Percentiles rank a stretch among this genome's conserved stretches.
Conservation (phyloP, 139 green algal genomes). For the Diplosphaera chodatii region DNA sequence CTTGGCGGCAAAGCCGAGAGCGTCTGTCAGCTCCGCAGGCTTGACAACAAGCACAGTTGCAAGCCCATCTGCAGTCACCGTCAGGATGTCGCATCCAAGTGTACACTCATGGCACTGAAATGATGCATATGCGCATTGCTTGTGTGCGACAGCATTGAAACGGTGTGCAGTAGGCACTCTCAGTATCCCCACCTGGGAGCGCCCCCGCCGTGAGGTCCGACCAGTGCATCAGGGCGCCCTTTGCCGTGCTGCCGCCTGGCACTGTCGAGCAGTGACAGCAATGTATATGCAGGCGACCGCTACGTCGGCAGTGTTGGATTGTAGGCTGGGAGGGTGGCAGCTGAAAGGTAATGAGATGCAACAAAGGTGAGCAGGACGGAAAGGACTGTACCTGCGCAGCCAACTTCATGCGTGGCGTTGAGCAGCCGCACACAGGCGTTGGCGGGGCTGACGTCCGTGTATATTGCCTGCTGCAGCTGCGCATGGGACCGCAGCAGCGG, state of each 20-base stretch:
- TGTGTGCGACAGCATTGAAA: too few relatives aligned
- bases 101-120: too few relatives aligned
- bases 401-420: slow-evolving; percentile 23
- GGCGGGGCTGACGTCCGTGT: slow-evolving; percentile 13
- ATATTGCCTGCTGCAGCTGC: slow-evolving; percentile 27
- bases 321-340: too few relatives aligned
- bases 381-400: slow-evolving; percentile 23
- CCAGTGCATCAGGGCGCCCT: not conserved
- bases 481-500: not conserved
- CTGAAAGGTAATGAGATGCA: too few relatives aligned
- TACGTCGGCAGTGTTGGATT: too few relatives aligned
- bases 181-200: not conserved
- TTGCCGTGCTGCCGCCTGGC: not conserved
- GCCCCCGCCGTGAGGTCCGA: not conserved
- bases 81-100: too few relatives aligned
- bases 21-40: slow-evolving; percentile 9
- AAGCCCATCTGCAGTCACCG: not conserved
- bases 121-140: too few relatives aligned
- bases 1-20: not conserved
- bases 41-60: slow-evolving; percentile 16
- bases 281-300: too few relatives aligned
- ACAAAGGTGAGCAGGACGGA: too few relatives aligned
- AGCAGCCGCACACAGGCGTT: slow-evolving; percentile 36
- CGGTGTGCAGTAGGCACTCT: too few relatives aligned
- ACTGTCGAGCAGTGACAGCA: not conserved